Evolutionary conservation across 495 filamentous ascomycete genomes (phyloP).

Genomic region (Hypomontagnella monticulosa): DNA sequence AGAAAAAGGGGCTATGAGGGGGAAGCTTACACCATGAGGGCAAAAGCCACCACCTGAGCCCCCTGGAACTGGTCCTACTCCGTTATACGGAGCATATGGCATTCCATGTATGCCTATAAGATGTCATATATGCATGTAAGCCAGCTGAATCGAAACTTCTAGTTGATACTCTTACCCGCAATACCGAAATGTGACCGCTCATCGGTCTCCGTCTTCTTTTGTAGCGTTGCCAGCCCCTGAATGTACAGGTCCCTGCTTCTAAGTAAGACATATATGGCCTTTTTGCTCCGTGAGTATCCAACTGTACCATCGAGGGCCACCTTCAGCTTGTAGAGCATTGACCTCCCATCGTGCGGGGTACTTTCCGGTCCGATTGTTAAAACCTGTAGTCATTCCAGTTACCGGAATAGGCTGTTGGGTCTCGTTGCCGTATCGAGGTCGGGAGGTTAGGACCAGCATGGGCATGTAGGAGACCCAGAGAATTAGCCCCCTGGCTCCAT

Average conservation of each 20-base stretch:
- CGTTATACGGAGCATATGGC: slow-evolving; percentile 60
- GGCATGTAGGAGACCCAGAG: slow-evolving; percentile 10
- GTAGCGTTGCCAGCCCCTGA: slow-evolving; percentile 53
- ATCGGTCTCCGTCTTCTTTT: slow-evolving; percentile 52
- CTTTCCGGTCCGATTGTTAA: slow-evolving; percentile 48
- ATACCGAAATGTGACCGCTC: slow-evolving; percentile 59
- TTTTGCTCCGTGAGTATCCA: slow-evolving; percentile 6
- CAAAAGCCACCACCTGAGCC: slow-evolving; percentile 56
- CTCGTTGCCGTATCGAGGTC: not conserved
- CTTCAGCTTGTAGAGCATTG: slow-evolving; percentile 47
- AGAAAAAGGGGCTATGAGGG: slow-evolving; percentile 9
- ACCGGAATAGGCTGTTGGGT: slow-evolving; percentile 43
- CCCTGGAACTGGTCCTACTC: slow-evolving; percentile 49
- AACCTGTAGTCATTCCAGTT: slow-evolving; percentile 49
- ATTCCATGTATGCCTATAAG: slow-evolving; percentile 61
- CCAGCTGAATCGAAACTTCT: not conserved
- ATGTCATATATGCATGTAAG: not conserved
- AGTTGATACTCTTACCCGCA: slow-evolving; percentile 49
- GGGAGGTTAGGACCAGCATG: not conserved
- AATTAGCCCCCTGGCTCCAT: not conserved
- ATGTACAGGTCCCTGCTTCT: slow-evolving; percentile 56
- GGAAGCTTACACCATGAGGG: slow-evolving; percentile 53
- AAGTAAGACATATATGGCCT: slow-evolving; percentile 8
- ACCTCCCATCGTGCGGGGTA: slow-evolving; percentile 51
- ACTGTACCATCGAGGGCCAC: slow-evolving; percentile 52